Evolutionary conservation across 345 rosid genomes (phyloP), one percentile per base, ranked within the genome.

Genomic region (Iberis pinnata): DNA sequence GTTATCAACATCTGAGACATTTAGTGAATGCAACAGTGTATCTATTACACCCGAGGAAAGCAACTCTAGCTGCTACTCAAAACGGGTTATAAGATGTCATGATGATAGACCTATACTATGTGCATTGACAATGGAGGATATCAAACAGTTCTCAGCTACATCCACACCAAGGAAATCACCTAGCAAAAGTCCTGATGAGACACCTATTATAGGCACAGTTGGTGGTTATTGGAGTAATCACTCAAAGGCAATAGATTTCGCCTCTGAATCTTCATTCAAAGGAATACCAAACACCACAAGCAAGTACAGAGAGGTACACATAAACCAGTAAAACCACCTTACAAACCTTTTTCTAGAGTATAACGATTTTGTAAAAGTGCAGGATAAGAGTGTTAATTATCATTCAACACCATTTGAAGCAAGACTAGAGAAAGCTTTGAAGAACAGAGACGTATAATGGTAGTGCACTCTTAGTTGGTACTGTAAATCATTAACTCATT

Each of bases 381-480:
- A 88, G 97, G 99, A 92, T 55, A 88, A 72, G 72, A 81, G 63
- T 46, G 97, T 88, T 67, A 83, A 80, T 37, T 88, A 90, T 97
- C 81, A 88, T 48, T 78, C 90, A 18, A 92, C 97, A 9, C 99
- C 99, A 29, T 92, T 85, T 59, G 97, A 85, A 72, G 79, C 80
- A 8, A 80, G 94, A 78, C 68, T 92, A 75, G 98, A 92, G 78
- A 83, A 82, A 80, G 97, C 94, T 75, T 67, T 92, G 82, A 71
- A 67, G 70, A 57, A 65, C 37, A 53, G 58, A 70, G 49, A 70
- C 50, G 61, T 11, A 14, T 53, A 55, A 61, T 48, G 50, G 70
- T 22, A 42, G 11, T 37, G 40, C 43, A 40, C 48, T 4, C 33
- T 29, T 29, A 6, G 9, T 9, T 45, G 25, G 18, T 65, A 49